Percentiles rank a stretch among this genome's conserved stretches.
phyloP scores from a whole-genome alignment of 495 filamentous ascomycete genomes.

The Penicillium psychrofluorescens region DNA sequence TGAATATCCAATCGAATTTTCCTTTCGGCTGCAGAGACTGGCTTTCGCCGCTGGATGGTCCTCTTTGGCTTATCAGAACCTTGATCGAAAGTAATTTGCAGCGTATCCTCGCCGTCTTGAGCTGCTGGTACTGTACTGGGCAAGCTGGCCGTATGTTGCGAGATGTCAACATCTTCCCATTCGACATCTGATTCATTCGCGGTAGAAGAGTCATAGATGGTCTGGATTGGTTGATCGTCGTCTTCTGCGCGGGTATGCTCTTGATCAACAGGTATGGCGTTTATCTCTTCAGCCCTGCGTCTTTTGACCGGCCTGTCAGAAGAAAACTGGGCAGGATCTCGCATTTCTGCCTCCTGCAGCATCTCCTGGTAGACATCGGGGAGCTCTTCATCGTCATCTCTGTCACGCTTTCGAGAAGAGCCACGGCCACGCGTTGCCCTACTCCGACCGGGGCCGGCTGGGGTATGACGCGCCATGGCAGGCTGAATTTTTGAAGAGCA shows the following conservation, averaged over 20 bases:
- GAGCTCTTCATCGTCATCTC: slow-evolving; percentile 20
- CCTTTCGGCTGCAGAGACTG: slow-evolving; percentile 62
- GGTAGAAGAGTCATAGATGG: slow-evolving; percentile 37
- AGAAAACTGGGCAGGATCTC: slow-evolving; percentile 23
- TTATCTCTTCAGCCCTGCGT: slow-evolving; percentile 29
- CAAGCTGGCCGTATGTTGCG: slow-evolving; percentile 25
- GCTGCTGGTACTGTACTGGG: slow-evolving; percentile 10
- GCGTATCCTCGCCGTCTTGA: slow-evolving; percentile 25
- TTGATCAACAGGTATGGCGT: slow-evolving; percentile 9
- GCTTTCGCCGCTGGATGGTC: slow-evolving; percentile 42
- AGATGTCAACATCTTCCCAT: slow-evolving; percentile 65
- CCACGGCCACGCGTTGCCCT: slow-evolving; percentile 9
- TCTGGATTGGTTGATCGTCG: slow-evolving; percentile 24
- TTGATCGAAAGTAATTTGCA: slow-evolving; percentile 53
- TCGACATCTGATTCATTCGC: slow-evolving; percentile 56
- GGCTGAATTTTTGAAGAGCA: neutral
- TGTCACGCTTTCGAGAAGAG: neutral
- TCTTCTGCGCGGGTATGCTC: neutral
- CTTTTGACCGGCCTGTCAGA: slow-evolving; percentile 36
- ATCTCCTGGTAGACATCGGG: slow-evolving; percentile 59
- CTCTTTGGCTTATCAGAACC: slow-evolving; percentile 30
- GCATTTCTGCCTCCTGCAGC: slow-evolving; percentile 54
- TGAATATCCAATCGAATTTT: slow-evolving; percentile 68
- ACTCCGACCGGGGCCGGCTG: slow-evolving; percentile 10
- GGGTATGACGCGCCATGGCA: slow-evolving; percentile 17